Evolutionary conservation across 2,329 filamentous ascomycete species (phyloP).

Genomic region (Colletotrichum sp.): DNA sequence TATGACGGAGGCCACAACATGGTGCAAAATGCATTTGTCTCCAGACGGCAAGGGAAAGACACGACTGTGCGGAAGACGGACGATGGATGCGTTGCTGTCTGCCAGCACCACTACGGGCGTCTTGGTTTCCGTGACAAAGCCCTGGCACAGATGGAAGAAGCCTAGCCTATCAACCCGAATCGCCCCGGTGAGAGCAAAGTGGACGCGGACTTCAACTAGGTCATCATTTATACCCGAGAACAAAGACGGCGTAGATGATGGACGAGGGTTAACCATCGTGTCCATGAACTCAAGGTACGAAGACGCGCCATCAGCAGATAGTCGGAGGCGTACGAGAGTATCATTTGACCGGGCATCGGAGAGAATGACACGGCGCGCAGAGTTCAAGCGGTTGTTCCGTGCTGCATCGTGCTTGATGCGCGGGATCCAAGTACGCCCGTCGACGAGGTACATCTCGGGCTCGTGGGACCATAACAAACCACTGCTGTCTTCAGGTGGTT

Average conservation of each 20-base stretch:
- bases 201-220: not conserved
- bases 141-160: not conserved
- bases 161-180: not conserved
- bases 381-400: slow-evolving; percentile 2
- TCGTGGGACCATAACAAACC: not conserved
- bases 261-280: not conserved
- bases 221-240: not conserved
- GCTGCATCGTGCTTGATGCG: slow-evolving; percentile 3
- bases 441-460: not conserved
- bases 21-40: not conserved
- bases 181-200: not conserved
- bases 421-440: not conserved
- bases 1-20: not conserved
- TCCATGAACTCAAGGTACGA: not conserved
- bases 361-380: not conserved
- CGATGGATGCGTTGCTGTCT: not conserved
- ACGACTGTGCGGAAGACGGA: not conserved
- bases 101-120: not conserved
- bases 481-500: not conserved
- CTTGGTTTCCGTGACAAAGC: not conserved
- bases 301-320: not conserved
- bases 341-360: not conserved
- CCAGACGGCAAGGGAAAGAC: not conserved
- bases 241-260: not conserved
- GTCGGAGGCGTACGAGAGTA: not conserved